These are phyloP conservation scores for Byssothecium circinans DNA, from an alignment of 2,329 filamentous ascomycete species.

Conservation along the genomic window DNA sequence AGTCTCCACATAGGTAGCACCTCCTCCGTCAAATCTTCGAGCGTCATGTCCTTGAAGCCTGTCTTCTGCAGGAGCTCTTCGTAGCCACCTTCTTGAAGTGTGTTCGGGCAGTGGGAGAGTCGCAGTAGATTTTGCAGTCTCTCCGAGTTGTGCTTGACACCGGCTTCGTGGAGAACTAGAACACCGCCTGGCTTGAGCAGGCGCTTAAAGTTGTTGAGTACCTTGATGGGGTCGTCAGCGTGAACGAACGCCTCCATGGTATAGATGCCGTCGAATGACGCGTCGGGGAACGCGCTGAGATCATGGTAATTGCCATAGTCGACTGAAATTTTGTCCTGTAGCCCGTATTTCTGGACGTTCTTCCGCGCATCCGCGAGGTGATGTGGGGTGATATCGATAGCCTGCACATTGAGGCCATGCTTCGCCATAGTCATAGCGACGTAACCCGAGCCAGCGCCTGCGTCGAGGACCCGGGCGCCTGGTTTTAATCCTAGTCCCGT, in stretches of 20 bases:
- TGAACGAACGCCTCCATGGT: constrained; percentile 62
- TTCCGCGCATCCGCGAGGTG: constrained; percentile 50
- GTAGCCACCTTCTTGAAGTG: constrained; percentile 42
- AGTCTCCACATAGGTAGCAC: constrained; percentile 53
- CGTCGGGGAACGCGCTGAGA: constrained; percentile 44
- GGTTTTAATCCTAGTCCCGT: constrained; percentile 16
- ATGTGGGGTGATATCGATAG: constrained; percentile 54
- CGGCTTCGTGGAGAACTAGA: constrained; percentile 52
- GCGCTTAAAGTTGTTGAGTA: constrained; percentile 52
- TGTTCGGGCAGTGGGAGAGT: constrained; percentile 26
- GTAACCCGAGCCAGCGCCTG: constrained; percentile 54
- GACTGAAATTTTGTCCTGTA: constrained; percentile 45
- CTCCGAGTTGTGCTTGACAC: constrained; percentile 29
- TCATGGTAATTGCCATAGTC: constrained; percentile 56
- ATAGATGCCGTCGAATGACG: constrained; percentile 55
- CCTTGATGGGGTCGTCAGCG: constrained; percentile 51
- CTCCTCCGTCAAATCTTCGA: constrained; percentile 51
- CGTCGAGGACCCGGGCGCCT: constrained; percentile 54
- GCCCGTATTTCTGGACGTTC: constrained; percentile 43
- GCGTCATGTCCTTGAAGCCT: constrained; percentile 43
- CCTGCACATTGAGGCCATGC: constrained; percentile 40
- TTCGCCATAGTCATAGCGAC: constrained; percentile 54
- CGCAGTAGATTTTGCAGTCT: constrained; percentile 18
- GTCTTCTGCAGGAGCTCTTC: constrained; percentile 41
- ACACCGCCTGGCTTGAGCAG: constrained; percentile 53